Evolutionary conservation across 345 rosid genomes (phyloP).

Genomic region (Raphanus raphanistrum): DNA sequence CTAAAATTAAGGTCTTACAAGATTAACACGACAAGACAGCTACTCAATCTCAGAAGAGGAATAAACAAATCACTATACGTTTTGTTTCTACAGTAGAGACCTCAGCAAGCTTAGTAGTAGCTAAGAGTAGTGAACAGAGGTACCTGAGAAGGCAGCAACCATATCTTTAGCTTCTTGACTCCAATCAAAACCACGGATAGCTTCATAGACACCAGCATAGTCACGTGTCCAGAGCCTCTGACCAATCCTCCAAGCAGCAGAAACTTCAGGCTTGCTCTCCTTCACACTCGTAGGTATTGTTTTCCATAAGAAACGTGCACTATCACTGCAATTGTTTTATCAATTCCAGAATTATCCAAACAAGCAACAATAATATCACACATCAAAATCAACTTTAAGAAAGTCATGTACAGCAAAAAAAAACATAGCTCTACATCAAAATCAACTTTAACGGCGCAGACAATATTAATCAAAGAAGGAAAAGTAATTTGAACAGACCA

Average conservation of each 20-base stretch:
- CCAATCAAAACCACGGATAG: constrained; percentile 75
- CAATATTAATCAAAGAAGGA: background rate
- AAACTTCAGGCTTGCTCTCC: constrained; percentile 69
- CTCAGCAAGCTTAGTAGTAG: no score
- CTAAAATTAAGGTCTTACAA: constrained; percentile 1
- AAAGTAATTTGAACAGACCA: constrained; percentile 40
- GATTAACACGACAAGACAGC: no score
- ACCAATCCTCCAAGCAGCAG: constrained; percentile 78
- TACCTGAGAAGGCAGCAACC: constrained; percentile 70
- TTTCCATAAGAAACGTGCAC: constrained; percentile 84
- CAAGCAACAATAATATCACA: background rate
- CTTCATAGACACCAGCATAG: constrained; percentile 73
- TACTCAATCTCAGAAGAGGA: no score
- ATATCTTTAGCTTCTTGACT: constrained; percentile 59
- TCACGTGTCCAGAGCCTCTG: constrained; percentile 84
- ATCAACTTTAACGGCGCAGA: constrained; percentile 1
- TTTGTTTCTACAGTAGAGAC: no score
- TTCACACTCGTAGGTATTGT: constrained; percentile 63
- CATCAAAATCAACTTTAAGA: background rate
- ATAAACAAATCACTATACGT: no score
- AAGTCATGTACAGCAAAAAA: background rate
- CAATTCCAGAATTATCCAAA: background rate
- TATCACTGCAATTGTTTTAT: constrained; percentile 51
- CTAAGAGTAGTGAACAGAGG: no score
- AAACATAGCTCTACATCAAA: background rate